These are phyloP conservation scores for Penicillium coffeae DNA, from an alignment of 495 filamentous ascomycete genomes.

Conservation along the genomic window DNA sequence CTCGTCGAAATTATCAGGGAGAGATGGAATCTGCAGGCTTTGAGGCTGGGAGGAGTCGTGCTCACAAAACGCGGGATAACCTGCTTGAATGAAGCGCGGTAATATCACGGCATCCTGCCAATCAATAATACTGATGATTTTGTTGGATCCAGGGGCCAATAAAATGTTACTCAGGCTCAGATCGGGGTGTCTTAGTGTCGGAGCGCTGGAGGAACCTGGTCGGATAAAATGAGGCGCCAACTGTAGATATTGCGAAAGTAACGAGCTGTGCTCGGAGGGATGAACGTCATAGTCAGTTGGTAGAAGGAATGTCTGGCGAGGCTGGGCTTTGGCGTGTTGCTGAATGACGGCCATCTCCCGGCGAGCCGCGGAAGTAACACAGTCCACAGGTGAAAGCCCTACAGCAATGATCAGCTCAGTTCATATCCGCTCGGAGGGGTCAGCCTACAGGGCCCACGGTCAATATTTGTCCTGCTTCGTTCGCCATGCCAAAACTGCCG, in stretches of 20 bases:
- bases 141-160: slow-evolving; percentile 25
- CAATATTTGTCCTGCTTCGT: slow-evolving; percentile 24
- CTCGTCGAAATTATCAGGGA: slow-evolving; percentile 28
- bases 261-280: slow-evolving; percentile 24
- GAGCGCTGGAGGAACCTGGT: slow-evolving; percentile 16
- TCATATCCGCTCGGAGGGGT: slow-evolving; percentile 7
- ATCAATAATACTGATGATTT: slow-evolving; percentile 35
- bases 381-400: slow-evolving; percentile 30
- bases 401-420: slow-evolving; percentile 14
- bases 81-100: slow-evolving; percentile 32
- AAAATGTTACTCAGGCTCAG: slow-evolving; percentile 31
- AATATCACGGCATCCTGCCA: slow-evolving; percentile 32
- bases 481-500: slow-evolving; percentile 38
- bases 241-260: slow-evolving; percentile 29
- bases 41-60: slow-evolving; percentile 29
- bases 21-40: slow-evolving; percentile 28
- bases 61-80: slow-evolving; percentile 38
- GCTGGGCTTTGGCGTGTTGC: slow-evolving; percentile 27
- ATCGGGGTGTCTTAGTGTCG: slow-evolving; percentile 33
- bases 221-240: slow-evolving; percentile 26
- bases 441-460: slow-evolving; percentile 38
- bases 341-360: slow-evolving; percentile 27
- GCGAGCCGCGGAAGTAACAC: slow-evolving; percentile 30
- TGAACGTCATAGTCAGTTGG: slow-evolving; percentile 28
- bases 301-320: slow-evolving; percentile 32